Conservation (phyloP, 2,329 filamentous ascomycete genomes). For the Sporothrix euskadiensis region DNA sequence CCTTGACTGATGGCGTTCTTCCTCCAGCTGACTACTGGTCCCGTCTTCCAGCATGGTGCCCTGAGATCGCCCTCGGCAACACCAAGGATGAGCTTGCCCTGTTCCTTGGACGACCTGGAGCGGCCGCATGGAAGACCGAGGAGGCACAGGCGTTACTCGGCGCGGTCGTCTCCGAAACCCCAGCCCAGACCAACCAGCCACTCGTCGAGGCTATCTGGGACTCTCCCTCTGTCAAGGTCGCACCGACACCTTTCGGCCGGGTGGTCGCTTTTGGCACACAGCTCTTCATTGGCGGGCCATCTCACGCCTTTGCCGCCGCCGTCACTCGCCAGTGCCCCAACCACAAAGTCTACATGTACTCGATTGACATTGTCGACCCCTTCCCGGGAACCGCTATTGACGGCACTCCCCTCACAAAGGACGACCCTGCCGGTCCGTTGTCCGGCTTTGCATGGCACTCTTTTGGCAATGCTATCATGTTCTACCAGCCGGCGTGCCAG, state of each 20-base stretch:
- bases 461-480: constrained; percentile 26
- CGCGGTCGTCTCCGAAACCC: background rate
- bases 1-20: background rate
- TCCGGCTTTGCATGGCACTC: constrained; percentile 28
- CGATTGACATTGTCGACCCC: constrained; percentile 22
- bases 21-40: constrained; percentile 9
- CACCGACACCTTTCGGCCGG: constrained; percentile 11
- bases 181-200: background rate
- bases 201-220: constrained; percentile 6
- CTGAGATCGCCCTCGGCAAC: constrained; percentile 9
- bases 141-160: background rate
- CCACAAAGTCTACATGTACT: constrained; percentile 24
- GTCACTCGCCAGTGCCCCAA: background rate
- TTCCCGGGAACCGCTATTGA: constrained; percentile 20
- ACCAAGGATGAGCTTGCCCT: constrained; percentile 24
- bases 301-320: background rate
- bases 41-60: constrained; percentile 24
- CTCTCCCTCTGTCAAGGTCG: background rate
- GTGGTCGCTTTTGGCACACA: constrained; percentile 14
- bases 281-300: constrained; percentile 4
- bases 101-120: background rate
- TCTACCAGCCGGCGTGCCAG: constrained; percentile 26
- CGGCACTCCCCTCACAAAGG: background rate
- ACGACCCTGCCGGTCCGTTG: background rate
- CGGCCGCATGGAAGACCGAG: background rate